These are phyloP conservation scores for Niebla homalea DNA, from an alignment of 495 filamentous ascomycete species.

Conservation along the genomic window DNA sequence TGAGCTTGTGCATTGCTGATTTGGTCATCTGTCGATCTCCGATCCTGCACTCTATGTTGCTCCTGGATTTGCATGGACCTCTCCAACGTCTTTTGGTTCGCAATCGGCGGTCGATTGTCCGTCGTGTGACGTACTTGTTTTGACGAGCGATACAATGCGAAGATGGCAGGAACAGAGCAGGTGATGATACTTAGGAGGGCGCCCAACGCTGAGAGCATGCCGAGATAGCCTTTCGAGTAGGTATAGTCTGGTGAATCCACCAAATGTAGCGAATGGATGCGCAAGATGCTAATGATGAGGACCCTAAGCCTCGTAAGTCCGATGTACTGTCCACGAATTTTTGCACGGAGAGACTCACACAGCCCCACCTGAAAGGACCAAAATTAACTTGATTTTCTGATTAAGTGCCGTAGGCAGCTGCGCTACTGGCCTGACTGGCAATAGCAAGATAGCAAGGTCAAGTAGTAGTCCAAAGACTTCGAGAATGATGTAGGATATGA, in stretches of 20 bases:
- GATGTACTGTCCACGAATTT: too few species aligned
- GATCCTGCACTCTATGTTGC: too few species aligned
- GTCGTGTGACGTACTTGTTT: too few species aligned
- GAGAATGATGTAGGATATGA: slow-evolving; percentile 14
- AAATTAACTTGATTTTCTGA: neutral
- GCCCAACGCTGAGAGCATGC: slow-evolving; percentile 18
- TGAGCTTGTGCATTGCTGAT: too few species aligned
- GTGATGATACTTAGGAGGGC: slow-evolving; percentile 13
- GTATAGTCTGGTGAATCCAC: slow-evolving; percentile 17
- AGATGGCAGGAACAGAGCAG: slow-evolving; percentile 1
- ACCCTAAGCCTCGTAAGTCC: slow-evolving; percentile 10
- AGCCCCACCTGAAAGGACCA: neutral
- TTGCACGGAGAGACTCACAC: neutral
- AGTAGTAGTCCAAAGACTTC: slow-evolving; percentile 15
- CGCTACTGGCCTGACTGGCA: slow-evolving; percentile 1
- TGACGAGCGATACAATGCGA: too few species aligned
- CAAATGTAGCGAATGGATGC: slow-evolving; percentile 16
- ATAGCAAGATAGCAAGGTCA: slow-evolving; percentile 9
- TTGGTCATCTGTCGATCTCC: too few species aligned
- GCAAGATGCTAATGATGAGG: slow-evolving; percentile 16
- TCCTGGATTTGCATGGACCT: too few species aligned
- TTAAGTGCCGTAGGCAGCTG: neutral
- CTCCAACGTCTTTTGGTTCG: too few species aligned
- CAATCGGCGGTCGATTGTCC: too few species aligned
- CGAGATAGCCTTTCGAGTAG: slow-evolving; percentile 19